Conservation (phyloP, 2,329 filamentous ascomycete species). For the Claviceps maximensis region DNA sequence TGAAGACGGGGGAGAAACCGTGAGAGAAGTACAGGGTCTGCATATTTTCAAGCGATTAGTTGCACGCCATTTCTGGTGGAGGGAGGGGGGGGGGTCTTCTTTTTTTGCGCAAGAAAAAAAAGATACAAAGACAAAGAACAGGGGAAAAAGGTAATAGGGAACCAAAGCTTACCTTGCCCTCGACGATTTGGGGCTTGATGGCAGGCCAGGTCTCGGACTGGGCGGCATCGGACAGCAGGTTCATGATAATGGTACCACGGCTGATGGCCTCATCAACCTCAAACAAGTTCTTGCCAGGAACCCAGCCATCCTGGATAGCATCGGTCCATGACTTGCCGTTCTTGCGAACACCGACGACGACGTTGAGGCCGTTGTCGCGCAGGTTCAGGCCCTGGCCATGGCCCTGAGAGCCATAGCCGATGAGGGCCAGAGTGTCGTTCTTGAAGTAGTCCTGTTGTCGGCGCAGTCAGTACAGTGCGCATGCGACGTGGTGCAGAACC, state of each 20-base stretch:
- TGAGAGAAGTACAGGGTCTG: slow-evolving; percentile 99
- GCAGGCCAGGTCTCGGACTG: slow-evolving; percentile 98
- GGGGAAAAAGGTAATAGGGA: not conserved
- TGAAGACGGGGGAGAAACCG: slow-evolving; percentile 99
- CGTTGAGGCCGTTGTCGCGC: slow-evolving; percentile 98
- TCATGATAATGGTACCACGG: slow-evolving; percentile 95
- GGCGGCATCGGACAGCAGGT: slow-evolving; percentile 93
- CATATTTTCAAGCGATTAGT: not conserved
- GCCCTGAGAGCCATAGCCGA: slow-evolving; percentile 95
- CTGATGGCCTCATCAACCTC: slow-evolving; percentile 93
- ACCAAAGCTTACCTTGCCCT: slow-evolving; percentile 69
- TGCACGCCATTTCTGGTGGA: too few relatives aligned
- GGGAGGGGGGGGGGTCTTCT: too few relatives aligned
- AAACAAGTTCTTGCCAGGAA: slow-evolving; percentile 97
- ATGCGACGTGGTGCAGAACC: not conserved
- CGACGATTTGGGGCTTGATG: slow-evolving; percentile 95
- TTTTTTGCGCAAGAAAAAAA: too few relatives aligned
- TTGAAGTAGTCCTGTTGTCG: slow-evolving; percentile 85
- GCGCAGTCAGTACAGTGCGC: not conserved
- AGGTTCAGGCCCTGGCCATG: slow-evolving; percentile 99
- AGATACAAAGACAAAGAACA: not conserved
- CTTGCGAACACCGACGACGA: slow-evolving; percentile 98
- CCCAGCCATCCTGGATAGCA: slow-evolving; percentile 92
- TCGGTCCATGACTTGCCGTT: slow-evolving; percentile 98
- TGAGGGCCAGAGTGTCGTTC: slow-evolving; percentile 96